These are phyloP conservation scores for Tephrocybe sp. DNA, from an alignment of 768 basidiomycete species.

Conservation along the genomic window DNA sequence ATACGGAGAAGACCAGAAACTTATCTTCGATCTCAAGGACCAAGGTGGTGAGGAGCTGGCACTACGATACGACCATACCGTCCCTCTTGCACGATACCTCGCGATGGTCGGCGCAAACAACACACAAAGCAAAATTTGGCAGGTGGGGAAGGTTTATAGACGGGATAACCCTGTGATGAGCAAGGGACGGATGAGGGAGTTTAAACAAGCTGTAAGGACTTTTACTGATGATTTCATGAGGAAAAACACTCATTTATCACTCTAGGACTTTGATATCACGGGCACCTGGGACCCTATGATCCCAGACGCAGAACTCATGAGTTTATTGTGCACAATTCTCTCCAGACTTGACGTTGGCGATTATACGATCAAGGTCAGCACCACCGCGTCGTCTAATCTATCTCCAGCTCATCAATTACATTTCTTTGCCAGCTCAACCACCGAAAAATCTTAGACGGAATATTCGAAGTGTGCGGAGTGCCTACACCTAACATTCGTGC, in stretches of 20 bases:
- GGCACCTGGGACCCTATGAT: conserved; percentile 96
- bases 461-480: conserved; percentile 96
- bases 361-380: conserved; percentile 82
- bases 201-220: conserved; percentile 83
- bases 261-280: conserved; percentile 91
- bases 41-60: conserved; percentile 97
- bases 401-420: not conserved
- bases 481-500: conserved; percentile 83
- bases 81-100: conserved; percentile 91
- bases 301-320: conserved; percentile 89
- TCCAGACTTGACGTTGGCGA: conserved; percentile 87
- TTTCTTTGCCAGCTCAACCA: conserved; percentile 73
- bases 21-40: conserved; percentile 97
- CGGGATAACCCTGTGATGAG: conserved; percentile 96
- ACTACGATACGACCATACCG: conserved; percentile 94
- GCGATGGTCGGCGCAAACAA: conserved; percentile 91
- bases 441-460: conserved; percentile 94
- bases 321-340: conserved; percentile 77
- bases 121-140: conserved; percentile 84
- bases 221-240: not conserved
- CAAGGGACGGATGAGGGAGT: conserved; percentile 98
- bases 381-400: not conserved
- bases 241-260: not conserved
- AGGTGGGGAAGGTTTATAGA: conserved; percentile 98
- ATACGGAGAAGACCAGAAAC: conserved; percentile 95